phyloP scores from a whole-genome alignment of 768 basidiomycete species.

The Harrya chromipes region DNA sequence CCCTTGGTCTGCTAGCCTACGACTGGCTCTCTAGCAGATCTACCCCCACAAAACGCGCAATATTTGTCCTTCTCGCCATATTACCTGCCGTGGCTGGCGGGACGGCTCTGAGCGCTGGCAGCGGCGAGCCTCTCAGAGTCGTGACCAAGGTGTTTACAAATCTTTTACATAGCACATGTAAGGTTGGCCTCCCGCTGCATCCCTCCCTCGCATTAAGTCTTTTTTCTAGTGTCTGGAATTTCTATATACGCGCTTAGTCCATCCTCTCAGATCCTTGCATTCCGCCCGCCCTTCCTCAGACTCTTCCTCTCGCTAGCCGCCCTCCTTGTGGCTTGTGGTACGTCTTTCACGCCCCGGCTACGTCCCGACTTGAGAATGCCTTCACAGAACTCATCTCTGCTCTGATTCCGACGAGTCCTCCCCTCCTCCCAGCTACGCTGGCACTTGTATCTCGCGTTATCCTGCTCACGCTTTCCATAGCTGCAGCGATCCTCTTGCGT shows the following conservation, averaged over 20 bases:
- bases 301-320: constrained; percentile 16
- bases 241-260: constrained; percentile 23
- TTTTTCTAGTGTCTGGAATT: constrained; percentile 22
- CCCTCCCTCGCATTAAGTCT: neutral
- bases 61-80: constrained; percentile 21
- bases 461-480: constrained; percentile 16
- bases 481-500: constrained; percentile 6
- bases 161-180: constrained; percentile 25
- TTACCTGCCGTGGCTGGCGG: constrained; percentile 24
- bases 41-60: constrained; percentile 1
- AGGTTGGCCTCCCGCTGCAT: neutral
- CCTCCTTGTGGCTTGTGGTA: constrained; percentile 28
- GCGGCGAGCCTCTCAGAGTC: constrained; percentile 12
- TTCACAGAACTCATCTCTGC: constrained; percentile 25
- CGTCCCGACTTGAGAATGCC: neutral
- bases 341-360: neutral
- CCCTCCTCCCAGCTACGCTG: constrained; percentile 22
- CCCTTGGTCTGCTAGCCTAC: constrained; percentile 11
- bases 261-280: neutral
- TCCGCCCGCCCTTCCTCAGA: constrained; percentile 11
- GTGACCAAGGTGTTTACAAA: constrained; percentile 14
- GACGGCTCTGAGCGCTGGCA: constrained; percentile 16
- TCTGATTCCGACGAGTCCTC: constrained; percentile 22
- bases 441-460: constrained; percentile 22
- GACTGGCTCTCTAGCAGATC: constrained; percentile 9